Conservation (phyloP, 2,329 filamentous ascomycete genomes). For the Scedosporium minutisporum region DNA sequence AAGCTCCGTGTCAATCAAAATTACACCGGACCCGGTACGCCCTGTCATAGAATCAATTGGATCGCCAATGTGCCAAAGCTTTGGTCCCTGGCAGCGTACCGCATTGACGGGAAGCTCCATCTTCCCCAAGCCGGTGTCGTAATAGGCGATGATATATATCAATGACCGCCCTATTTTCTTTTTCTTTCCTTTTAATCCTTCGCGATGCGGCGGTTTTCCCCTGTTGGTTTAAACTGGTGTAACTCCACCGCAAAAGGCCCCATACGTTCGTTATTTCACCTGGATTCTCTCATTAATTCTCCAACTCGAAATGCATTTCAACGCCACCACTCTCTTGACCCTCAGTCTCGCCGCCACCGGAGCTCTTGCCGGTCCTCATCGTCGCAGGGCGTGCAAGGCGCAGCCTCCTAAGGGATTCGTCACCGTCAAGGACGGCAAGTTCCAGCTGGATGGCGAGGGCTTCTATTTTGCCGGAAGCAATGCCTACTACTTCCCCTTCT, state of each 20-base stretch:
- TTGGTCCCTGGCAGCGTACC: background rate
- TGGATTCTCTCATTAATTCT: background rate
- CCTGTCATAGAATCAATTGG: background rate
- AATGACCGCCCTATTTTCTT: background rate
- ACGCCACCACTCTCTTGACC: background rate
- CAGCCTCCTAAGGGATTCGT: slow-evolving; percentile 29
- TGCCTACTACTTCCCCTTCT: slow-evolving; percentile 47
- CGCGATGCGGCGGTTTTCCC: background rate
- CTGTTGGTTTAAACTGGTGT: background rate
- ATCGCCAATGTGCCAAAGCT: background rate
- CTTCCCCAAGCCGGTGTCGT: background rate
- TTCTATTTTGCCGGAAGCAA: slow-evolving; percentile 50
- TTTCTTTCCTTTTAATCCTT: background rate
- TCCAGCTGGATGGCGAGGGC: slow-evolving; percentile 42
- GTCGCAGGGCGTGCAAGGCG: background rate
- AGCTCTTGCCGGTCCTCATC: background rate
- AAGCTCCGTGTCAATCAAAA: slow-evolving; percentile 1
- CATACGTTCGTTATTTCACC: background rate
- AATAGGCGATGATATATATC: background rate
- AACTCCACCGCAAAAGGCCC: background rate
- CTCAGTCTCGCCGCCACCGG: slow-evolving; percentile 2
- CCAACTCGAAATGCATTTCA: background rate
- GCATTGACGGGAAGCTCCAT: background rate
- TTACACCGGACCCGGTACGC: background rate
- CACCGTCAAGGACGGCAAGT: slow-evolving; percentile 37